Conservation (phyloP, 176 grass and related monocot species). For the Tillandsia fasciculata region DNA sequence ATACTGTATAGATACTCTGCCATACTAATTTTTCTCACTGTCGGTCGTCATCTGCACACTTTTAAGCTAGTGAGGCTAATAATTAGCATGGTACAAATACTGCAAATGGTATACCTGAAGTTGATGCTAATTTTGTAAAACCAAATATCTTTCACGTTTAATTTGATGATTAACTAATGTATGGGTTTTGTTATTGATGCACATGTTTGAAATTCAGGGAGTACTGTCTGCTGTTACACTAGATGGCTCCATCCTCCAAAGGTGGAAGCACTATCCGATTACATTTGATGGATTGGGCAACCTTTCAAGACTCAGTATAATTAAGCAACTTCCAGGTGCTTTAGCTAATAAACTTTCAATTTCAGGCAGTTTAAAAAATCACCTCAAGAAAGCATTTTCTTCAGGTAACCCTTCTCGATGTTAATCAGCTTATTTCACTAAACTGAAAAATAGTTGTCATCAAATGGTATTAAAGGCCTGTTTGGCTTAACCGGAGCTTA, state of each 20-base stretch:
- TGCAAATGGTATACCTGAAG: too few relatives aligned
- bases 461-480: too few relatives aligned
- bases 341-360: constrained; percentile 19
- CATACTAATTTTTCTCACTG: too few relatives aligned
- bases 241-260: constrained; percentile 40
- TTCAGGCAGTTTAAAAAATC: background rate
- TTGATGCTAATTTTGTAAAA: background rate
- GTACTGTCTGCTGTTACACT: constrained; percentile 76
- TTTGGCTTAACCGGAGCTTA: too few relatives aligned
- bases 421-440: too few relatives aligned
- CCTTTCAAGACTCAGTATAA: constrained; percentile 39
- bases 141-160: background rate
- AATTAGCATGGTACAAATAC: too few relatives aligned
- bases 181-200: background rate
- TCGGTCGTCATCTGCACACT: too few relatives aligned
- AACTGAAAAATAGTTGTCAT: too few relatives aligned
- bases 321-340: constrained; percentile 30
- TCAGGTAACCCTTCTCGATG: background rate
- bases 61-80: too few relatives aligned
- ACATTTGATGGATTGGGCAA: constrained; percentile 35
- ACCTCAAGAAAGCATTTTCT: background rate
- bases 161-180: background rate
- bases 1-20: too few relatives aligned
- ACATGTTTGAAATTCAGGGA: constrained; percentile 37
- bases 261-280: constrained; percentile 73